Percentiles rank a stretch among this genome's conserved stretches.
phyloP scores from a whole-genome alignment of 2,329 filamentous ascomycete species.

The Ophiostoma sp. region DNA sequence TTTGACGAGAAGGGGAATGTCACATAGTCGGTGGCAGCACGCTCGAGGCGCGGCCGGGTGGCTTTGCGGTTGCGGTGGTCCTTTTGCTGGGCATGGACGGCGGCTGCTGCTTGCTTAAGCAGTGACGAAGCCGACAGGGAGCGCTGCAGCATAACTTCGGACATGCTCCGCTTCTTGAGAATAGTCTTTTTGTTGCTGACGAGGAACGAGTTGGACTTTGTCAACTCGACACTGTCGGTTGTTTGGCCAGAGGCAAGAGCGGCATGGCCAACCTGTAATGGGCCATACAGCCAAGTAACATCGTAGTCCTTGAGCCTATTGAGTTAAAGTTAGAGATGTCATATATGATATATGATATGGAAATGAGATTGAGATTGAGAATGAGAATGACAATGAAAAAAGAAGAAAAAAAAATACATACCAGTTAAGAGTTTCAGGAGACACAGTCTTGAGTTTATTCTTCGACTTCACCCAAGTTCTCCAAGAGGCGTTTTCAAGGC shows the following conservation, averaged over 20 bases:
- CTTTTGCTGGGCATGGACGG: slow-evolving; percentile 75
- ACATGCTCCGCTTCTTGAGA: slow-evolving; percentile 93
- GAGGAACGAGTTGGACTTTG: slow-evolving; percentile 59
- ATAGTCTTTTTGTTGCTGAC: slow-evolving; percentile 77
- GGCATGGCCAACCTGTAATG: slow-evolving; percentile 67
- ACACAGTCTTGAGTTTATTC: slow-evolving; percentile 78
- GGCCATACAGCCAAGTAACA: slow-evolving; percentile 95
- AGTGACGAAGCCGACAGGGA: slow-evolving; percentile 85
- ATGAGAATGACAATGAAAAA: background rate
- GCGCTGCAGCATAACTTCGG: slow-evolving; percentile 86
- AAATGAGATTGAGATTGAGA: too few species aligned
- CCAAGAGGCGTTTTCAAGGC: slow-evolving; percentile 95
- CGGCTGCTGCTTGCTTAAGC: slow-evolving; percentile 80
- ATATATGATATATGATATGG: background rate
- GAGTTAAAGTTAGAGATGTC: slow-evolving; percentile 31
- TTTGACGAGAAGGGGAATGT: slow-evolving; percentile 59
- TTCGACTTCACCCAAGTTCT: slow-evolving; percentile 93
- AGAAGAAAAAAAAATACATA: slow-evolving; percentile 42
- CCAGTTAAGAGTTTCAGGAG: slow-evolving; percentile 91
- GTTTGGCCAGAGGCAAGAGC: slow-evolving; percentile 46
- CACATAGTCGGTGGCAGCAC: slow-evolving; percentile 64
- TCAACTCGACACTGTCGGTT: slow-evolving; percentile 41
- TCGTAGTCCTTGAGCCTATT: slow-evolving; percentile 91
- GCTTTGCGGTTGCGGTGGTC: slow-evolving; percentile 43
- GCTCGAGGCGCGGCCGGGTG: slow-evolving; percentile 52